Percentiles rank a stretch among this genome's conserved stretches.
These are phyloP conservation scores for Termitomyces sp. DNA, from an alignment of 1,284 basidiomycete species.

Conservation along the genomic window DNA sequence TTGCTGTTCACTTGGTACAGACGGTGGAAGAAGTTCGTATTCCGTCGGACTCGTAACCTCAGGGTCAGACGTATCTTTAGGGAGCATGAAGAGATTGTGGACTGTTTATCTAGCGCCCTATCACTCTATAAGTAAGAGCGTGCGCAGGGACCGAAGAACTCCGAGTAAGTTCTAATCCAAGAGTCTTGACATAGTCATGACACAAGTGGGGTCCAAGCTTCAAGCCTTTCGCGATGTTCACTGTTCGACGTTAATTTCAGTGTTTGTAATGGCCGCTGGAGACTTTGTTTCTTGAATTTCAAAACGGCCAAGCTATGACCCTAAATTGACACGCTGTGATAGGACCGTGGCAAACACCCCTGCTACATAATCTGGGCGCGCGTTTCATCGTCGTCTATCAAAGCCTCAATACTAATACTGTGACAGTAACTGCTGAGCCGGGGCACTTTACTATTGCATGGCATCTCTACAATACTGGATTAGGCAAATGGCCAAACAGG, in stretches of 20 bases:
- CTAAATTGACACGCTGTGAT: too few relatives aligned
- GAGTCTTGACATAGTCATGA: background rate
- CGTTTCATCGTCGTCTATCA: too few relatives aligned
- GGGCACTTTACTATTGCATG: too few relatives aligned
- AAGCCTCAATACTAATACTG: too few relatives aligned
- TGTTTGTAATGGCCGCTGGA: too few relatives aligned
- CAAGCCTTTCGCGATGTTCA: background rate
- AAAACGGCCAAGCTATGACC: too few relatives aligned
- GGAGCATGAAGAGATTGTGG: background rate
- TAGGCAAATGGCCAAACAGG: too few relatives aligned
- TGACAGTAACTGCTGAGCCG: too few relatives aligned
- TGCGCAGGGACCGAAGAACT: background rate
- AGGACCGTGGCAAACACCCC: too few relatives aligned
- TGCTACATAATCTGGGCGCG: too few relatives aligned
- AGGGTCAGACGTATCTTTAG: background rate
- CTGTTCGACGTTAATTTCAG: background rate
- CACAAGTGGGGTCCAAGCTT: background rate
- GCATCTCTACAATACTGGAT: too few relatives aligned
- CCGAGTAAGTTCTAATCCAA: background rate
- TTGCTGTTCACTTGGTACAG: conserved; percentile 16
- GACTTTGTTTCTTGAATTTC: too few relatives aligned
- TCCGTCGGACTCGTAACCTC: conserved; percentile 9
- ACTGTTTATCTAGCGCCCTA: background rate
- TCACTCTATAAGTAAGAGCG: background rate
- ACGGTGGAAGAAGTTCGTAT: conserved; percentile 25